phyloP scores from a whole-genome alignment of 345 rosid genomes.

The Schrenkiella parvula region DNA sequence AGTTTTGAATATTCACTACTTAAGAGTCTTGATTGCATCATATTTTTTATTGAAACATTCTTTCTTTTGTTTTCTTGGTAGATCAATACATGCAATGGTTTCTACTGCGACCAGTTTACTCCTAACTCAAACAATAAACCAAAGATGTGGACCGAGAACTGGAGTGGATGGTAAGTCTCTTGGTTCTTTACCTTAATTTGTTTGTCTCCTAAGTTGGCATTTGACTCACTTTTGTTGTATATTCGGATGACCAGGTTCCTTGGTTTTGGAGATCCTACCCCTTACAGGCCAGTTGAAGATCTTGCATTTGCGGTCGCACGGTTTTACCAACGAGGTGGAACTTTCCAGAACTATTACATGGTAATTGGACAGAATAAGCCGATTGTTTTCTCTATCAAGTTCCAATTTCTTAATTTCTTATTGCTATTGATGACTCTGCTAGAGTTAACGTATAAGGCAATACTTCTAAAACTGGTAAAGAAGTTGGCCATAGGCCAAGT shows the following conservation, averaged over 20 bases:
- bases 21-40: not conserved
- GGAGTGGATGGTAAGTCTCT: constrained; percentile 83
- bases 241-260: constrained; percentile 49
- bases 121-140: constrained; percentile 85
- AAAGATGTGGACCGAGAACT: constrained; percentile 97
- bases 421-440: not conserved
- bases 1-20: constrained; percentile 27
- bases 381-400: not conserved
- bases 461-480: not conserved
- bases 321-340: constrained; percentile 91
- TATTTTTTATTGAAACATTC: not conserved
- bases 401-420: not conserved
- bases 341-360: constrained; percentile 97
- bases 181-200: not conserved
- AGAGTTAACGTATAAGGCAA: not conserved
- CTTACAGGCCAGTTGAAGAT: constrained; percentile 88
- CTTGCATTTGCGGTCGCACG: constrained; percentile 91
- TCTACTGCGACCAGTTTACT: constrained; percentile 94
- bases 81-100: constrained; percentile 97
- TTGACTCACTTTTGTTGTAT: constrained; percentile 16
- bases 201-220: not conserved
- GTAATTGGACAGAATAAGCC: constrained; percentile 33
- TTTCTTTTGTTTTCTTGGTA: constrained; percentile 30
- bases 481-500: constrained; percentile 89
- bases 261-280: constrained; percentile 75